Percentiles rank a stretch among this genome's conserved stretches.
phyloP scores from a whole-genome alignment of 306 rosid genomes.

The Vigna unguiculata region DNA sequence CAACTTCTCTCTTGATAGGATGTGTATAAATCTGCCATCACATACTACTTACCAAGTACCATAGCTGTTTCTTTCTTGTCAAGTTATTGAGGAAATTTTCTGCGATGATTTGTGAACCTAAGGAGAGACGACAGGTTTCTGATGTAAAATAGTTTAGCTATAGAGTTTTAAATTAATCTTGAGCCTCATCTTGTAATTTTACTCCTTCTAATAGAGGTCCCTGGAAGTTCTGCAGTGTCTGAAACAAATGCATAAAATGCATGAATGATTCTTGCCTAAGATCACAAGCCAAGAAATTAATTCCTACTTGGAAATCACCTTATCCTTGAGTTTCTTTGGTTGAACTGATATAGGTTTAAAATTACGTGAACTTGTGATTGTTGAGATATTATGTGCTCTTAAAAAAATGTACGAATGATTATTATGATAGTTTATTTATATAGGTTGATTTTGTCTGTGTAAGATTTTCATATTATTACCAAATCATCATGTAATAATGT shows the following conservation, averaged over 20 bases:
- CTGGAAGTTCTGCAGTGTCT: constrained; percentile 30
- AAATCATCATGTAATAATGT: not conserved
- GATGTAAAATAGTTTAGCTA: constrained; percentile 37
- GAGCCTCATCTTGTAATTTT: constrained; percentile 17
- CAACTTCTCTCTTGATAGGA: not conserved
- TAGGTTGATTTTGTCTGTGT: not conserved
- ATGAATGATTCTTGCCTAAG: constrained; percentile 27
- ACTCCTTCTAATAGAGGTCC: not conserved
- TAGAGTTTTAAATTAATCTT: constrained; percentile 25
- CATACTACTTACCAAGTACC: not conserved
- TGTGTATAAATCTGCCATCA: constrained; percentile 23
- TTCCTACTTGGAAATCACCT: not conserved
- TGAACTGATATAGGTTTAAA: not conserved
- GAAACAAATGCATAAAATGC: constrained; percentile 13
- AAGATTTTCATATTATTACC: not conserved
- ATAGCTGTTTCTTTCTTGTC: constrained; percentile 12
- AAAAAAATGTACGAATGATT: not conserved
- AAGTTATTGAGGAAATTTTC: constrained; percentile 37
- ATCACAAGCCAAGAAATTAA: not conserved
- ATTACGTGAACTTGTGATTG: no score
- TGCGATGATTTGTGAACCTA: constrained; percentile 20
- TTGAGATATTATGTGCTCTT: not conserved
- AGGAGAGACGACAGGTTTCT: not conserved
- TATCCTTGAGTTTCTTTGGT: constrained; percentile 18
- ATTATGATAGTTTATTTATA: not conserved